Percentiles rank a stretch among this genome's conserved stretches.
These are phyloP conservation scores for Parathielavia appendiculata DNA, from an alignment of 495 filamentous ascomycete genomes.

Conservation along the genomic window DNA sequence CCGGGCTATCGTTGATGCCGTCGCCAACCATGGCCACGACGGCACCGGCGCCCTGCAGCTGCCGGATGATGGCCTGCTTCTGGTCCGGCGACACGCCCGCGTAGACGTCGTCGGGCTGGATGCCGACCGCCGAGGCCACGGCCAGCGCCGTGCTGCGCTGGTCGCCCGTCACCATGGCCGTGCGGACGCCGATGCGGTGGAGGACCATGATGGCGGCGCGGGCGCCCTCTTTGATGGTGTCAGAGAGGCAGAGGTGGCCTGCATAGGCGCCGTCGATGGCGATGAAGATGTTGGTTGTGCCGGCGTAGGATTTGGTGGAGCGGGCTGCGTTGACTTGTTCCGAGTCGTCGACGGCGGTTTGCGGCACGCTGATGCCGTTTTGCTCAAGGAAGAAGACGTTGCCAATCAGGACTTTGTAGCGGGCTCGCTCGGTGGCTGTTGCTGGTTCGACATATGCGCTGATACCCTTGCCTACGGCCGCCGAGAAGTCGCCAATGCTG, in stretches of 20 bases:
- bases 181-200: conserved; percentile 73
- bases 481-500: conserved; percentile 76
- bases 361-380: conserved; percentile 61
- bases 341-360: conserved; percentile 50
- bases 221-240: conserved; percentile 85
- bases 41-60: conserved; percentile 65
- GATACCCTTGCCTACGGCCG: conserved; percentile 79
- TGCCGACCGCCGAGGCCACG: conserved; percentile 79
- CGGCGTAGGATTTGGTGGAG: conserved; percentile 43
- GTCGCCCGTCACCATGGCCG: conserved; percentile 92
- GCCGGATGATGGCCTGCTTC: conserved; percentile 77
- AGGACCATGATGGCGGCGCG: conserved; percentile 79
- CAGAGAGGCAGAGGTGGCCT: conserved; percentile 75
- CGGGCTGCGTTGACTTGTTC: conserved; percentile 49
- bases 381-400: conserved; percentile 72
- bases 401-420: conserved; percentile 76
- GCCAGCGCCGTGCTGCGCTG: conserved; percentile 73
- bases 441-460: conserved; percentile 74
- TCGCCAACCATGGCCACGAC: conserved; percentile 96
- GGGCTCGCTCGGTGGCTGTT: conserved; percentile 54
- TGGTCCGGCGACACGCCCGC: conserved; percentile 81
- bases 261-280: conserved; percentile 77
- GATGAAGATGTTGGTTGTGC: conserved; percentile 84
- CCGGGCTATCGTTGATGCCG: conserved; percentile 97
- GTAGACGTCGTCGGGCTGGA: conserved; percentile 65